Evolutionary conservation across 345 rosid genomes (phyloP).

Genomic region (Populus tremula): DNA sequence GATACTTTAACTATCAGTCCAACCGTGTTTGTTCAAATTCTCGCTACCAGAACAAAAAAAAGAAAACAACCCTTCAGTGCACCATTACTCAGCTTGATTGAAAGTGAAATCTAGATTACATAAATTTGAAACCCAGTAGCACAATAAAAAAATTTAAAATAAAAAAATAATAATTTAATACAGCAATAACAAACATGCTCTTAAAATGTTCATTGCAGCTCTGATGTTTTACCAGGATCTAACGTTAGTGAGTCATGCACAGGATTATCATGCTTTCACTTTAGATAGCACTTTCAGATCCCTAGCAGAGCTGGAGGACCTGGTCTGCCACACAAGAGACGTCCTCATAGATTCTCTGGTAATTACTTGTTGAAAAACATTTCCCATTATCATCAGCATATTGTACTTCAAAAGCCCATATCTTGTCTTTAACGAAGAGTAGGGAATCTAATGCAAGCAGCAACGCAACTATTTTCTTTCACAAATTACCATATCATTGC

Average conservation of each 20-base stretch:
- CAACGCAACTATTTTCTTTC: background rate
- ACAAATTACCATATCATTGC: background rate
- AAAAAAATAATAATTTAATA: too few relatives aligned
- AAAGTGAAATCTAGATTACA: too few relatives aligned
- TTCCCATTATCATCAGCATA: background rate
- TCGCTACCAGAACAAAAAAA: too few relatives aligned
- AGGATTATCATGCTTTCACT: background rate
- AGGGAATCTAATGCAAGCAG: background rate
- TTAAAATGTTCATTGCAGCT: too few relatives aligned
- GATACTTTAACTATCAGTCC: too few relatives aligned
- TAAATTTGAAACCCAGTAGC: background rate
- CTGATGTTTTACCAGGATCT: background rate
- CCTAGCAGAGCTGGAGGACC: background rate
- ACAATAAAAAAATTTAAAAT: too few relatives aligned
- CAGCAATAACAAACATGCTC: too few relatives aligned
- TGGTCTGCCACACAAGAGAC: background rate
- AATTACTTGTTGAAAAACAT: background rate
- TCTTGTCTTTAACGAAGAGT: background rate
- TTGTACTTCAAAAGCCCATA: background rate
- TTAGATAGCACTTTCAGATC: background rate
- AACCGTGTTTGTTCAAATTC: too few relatives aligned
- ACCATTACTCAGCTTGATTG: too few relatives aligned
- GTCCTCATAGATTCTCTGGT: background rate
- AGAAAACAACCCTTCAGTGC: too few relatives aligned
- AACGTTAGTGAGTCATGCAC: background rate